Conservation (phyloP, 495 filamentous ascomycete species). For the Penicillium coffeae region DNA sequence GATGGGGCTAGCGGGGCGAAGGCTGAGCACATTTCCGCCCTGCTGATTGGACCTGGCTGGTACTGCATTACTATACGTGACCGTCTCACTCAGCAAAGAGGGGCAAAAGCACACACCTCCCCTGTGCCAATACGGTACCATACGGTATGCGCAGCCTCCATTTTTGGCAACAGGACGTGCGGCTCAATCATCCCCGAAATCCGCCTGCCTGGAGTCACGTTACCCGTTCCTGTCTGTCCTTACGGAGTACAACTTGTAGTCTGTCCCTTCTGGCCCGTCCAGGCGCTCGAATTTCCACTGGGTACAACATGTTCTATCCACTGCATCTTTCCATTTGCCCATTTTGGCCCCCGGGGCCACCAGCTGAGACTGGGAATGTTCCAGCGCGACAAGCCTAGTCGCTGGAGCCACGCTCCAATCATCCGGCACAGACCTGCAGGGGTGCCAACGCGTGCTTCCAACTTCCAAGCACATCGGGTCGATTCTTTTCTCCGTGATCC, state of each 20-base stretch:
- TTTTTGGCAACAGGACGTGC: background rate
- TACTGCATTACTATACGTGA: background rate
- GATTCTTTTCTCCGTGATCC: background rate
- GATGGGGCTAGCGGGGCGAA: slow-evolving; percentile 13
- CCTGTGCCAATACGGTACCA: background rate
- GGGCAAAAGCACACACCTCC: no score
- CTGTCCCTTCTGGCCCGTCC: background rate
- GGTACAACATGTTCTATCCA: no score
- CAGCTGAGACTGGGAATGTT: no score
- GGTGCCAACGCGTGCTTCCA: background rate
- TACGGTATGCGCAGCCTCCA: background rate
- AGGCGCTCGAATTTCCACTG: no score
- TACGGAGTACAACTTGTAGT: background rate
- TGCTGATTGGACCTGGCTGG: slow-evolving; percentile 24
- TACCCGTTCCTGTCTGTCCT: background rate
- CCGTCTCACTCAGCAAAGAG: background rate
- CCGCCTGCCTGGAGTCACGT: background rate
- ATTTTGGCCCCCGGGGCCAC: no score
- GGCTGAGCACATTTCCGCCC: slow-evolving; percentile 16
- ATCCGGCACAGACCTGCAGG: background rate
- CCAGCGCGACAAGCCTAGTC: no score
- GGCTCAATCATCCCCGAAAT: background rate
- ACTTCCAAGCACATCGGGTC: background rate
- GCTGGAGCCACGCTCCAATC: no score
- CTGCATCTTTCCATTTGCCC: no score